Evolutionary conservation across 805 yeast genomes (phyloP).

Genomic region (Ogataea trehalophila): DNA sequence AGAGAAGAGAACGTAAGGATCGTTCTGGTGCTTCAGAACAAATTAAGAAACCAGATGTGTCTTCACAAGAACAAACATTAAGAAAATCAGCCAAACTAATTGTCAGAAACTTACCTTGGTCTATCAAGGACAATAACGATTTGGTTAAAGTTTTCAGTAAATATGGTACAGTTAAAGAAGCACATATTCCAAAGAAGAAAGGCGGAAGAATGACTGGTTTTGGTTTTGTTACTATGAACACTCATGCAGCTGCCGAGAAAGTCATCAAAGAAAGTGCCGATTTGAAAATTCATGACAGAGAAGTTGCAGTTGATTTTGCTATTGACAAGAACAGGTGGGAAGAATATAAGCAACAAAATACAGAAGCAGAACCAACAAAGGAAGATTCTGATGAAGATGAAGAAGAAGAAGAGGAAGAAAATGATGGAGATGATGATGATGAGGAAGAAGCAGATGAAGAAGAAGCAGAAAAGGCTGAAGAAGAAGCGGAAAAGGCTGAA

Average conservation of each 20-base stretch:
- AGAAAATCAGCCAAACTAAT: constrained; percentile 78
- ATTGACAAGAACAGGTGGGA: constrained; percentile 85
- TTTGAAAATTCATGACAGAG: constrained; percentile 80
- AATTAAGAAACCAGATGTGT: constrained; percentile 44
- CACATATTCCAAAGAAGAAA: constrained; percentile 78
- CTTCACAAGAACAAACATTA: constrained; percentile 16
- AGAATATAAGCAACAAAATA: constrained; percentile 41
- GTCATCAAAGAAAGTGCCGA: constrained; percentile 77
- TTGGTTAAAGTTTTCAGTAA: constrained; percentile 65
- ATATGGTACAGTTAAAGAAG: constrained; percentile 85
- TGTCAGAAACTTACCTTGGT: constrained; percentile 94
- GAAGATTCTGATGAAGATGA: constrained; percentile 33
- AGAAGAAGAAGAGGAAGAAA: constrained; percentile 33
- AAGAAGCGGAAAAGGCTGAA: constrained; percentile 29
- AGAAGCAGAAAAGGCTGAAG: too few relatives aligned
- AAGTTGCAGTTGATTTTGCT: constrained; percentile 92
- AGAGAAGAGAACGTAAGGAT: constrained; percentile 76
- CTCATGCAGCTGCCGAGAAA: constrained; percentile 65
- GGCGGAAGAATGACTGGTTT: constrained; percentile 93
- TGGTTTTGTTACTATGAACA: constrained; percentile 90
- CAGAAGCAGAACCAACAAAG: constrained; percentile 29
- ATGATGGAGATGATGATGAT: constrained; percentile 29
- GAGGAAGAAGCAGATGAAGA: constrained; percentile 31
- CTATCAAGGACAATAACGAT: constrained; percentile 72
- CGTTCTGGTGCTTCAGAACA: constrained; percentile 5